phyloP scores from a whole-genome alignment of 2,329 filamentous ascomycete genomes.

The Sclerotinia borealis region DNA sequence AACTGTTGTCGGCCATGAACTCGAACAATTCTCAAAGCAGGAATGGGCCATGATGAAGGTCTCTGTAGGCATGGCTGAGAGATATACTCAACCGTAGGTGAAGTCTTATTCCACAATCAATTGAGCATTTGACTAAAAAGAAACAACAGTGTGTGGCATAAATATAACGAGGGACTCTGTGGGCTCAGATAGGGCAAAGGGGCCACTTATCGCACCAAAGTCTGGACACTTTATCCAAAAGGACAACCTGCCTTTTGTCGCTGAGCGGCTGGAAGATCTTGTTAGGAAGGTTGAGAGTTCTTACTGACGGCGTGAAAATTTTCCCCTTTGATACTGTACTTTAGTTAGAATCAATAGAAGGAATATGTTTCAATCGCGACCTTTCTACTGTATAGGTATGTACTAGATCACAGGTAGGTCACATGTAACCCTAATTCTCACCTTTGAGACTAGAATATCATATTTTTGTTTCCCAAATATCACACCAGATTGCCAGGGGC shows the following conservation, averaged over 20 bases:
- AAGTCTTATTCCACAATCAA: background rate
- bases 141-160: background rate
- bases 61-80: background rate
- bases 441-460: too few relatives aligned
- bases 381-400: too few relatives aligned
- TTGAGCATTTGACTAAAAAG: background rate
- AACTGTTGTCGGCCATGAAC: constrained; percentile 11
- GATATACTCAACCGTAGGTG: background rate
- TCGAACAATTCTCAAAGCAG: constrained; percentile 2
- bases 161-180: background rate
- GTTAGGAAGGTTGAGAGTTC: background rate
- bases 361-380: background rate
- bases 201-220: background rate
- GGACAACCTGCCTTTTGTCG: background rate
- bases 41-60: constrained; percentile 8
- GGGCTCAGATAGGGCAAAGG: background rate
- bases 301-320: background rate
- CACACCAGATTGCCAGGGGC: too few relatives aligned
- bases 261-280: background rate
- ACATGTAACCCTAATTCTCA: too few relatives aligned
- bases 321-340: background rate
- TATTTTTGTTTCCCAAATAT: too few relatives aligned
- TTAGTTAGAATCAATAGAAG: background rate
- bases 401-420: too few relatives aligned
- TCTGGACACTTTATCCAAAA: background rate